Evolutionary conservation across 306 rosid species (phyloP), one percentile per base, ranked within the genome.

Genomic region (Cucurbita argyrosperma): DNA sequence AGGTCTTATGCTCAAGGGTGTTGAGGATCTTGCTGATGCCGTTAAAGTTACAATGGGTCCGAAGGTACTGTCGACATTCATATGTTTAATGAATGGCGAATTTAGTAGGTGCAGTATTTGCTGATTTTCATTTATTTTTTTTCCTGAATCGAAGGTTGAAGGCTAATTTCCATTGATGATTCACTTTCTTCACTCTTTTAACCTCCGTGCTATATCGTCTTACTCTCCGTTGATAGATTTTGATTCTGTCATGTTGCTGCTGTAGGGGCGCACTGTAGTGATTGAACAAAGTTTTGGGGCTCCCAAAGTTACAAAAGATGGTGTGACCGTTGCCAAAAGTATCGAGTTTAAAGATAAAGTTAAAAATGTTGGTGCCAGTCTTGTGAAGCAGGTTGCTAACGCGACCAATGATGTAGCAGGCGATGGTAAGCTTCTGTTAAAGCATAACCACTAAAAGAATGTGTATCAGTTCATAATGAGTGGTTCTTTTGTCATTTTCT

Each of bases 31-130:
- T 53, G 96, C 97, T 0, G 96, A 94, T 61, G 98, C 98, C 11
- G 98, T 90, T 63, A 89, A 83, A 86, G 95, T 94, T 64, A 94
- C 98, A 62, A 94, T 94, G 97, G 98, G 98, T 72, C 98, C 97
- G 38, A 94, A 94, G 96, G 98, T 93, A 51, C 7, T 30, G 74
- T 35, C 4, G 6, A 26, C 6, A 15, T 37, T 69, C 15, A 13
- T 49, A 14, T 30, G n/a, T 21, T 46, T 35, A 45, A 14, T 69
- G 26, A 49, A 49, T 46, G 53, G 16, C 1, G 55, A 43, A 66
- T 45, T 15, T 6, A 5, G 37, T 18, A 39, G 23, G 70, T 65
- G n/a, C 7, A 4, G 39, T 45, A 5, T 67, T 0, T 8, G 3
- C n/a, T 45, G 37, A 15, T 23, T 7, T 47, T 21, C 73, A 23